These are phyloP conservation scores for Cucumis sativus DNA, from an alignment of 306 rosid genomes.

Conservation along the genomic window DNA sequence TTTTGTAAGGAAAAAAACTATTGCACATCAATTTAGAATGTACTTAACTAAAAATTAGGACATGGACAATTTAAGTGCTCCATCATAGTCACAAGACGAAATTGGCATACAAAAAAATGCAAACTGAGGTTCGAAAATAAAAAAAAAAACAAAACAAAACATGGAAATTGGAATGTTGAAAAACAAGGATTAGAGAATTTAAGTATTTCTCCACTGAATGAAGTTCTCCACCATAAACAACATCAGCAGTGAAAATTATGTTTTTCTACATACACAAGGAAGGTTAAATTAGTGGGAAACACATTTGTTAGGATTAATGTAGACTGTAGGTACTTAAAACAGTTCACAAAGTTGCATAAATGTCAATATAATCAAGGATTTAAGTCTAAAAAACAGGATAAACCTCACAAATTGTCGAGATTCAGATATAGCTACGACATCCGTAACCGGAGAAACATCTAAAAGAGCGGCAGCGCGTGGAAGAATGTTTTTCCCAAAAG, in stretches of 20 bases:
- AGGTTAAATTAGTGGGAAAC: neutral
- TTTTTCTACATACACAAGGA: neutral
- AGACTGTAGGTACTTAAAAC: neutral
- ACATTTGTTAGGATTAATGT: neutral
- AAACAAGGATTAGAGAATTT: neutral
- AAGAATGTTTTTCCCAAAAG: conserved; percentile 78
- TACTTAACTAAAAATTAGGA: neutral
- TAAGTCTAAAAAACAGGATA: neutral
- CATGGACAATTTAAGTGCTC: neutral
- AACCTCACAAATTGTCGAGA: conserved; percentile 63
- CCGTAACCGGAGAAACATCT: conserved; percentile 78
- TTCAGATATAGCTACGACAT: conserved; percentile 52
- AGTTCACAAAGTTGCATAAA: neutral
- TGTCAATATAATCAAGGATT: neutral
- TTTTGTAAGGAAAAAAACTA: neutral
- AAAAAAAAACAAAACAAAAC: neutral
- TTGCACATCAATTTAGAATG: conserved; percentile 5
- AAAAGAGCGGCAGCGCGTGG: conserved; percentile 79
- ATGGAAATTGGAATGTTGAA: neutral
- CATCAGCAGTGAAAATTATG: neutral
- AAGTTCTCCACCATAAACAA: neutral
- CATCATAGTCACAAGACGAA: neutral
- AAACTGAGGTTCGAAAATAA: neutral
- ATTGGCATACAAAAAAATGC: neutral
- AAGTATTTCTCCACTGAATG: neutral